Evolutionary conservation across 805 yeast genomes (phyloP), one percentile per base, ranked within the genome.

Genomic region (Candida odintsovae): DNA sequence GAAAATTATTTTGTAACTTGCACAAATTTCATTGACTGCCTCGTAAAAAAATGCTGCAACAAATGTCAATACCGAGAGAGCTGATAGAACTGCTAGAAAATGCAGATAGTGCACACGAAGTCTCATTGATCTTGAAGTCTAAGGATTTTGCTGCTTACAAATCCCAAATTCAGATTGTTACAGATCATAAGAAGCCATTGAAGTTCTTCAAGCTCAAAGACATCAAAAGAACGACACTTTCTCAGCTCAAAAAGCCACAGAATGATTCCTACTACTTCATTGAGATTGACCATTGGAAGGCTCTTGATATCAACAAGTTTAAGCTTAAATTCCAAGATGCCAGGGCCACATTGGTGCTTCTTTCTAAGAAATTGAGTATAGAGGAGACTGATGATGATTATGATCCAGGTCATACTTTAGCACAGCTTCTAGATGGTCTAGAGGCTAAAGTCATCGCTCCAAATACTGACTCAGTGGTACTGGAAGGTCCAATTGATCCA

Each of bases 151-250:
- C 22, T 19, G 21, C 39, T 19, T 36, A 20, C 16, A 13, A 18
- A 36, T 19, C 22, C 25, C 22, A 33, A 5, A 23, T 43, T 10
- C 29, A 48, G 29, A 41, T 49, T n/a, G 38, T 49, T 11, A 42
- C 50, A 21, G 47, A 47, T 41, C 50, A 47, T 40, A 41, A 39
- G 18, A 42, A 42, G 12, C 46, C 46, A 19, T 21, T 45, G 15
- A 45, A 42, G 12, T 42, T 40, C 28, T 47, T 47, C 29, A 44
- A 41, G 28, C 38, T 39, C 8, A 38, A 38, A 29, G 18, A n/a
- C 20, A 26, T 16, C 5, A 43, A 33, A 29, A 31, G 50, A 31
- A 20, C 31, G 15, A 13, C 18, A 6, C 11, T 42, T 11, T 18
- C 21, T 15, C 40, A 36, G 23, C 20, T 42, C 6, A 37, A 31